Base-by-base conservation (phyloP, 768 basidiomycete genomes). In the Leucocoprinus sp. region DNA sequence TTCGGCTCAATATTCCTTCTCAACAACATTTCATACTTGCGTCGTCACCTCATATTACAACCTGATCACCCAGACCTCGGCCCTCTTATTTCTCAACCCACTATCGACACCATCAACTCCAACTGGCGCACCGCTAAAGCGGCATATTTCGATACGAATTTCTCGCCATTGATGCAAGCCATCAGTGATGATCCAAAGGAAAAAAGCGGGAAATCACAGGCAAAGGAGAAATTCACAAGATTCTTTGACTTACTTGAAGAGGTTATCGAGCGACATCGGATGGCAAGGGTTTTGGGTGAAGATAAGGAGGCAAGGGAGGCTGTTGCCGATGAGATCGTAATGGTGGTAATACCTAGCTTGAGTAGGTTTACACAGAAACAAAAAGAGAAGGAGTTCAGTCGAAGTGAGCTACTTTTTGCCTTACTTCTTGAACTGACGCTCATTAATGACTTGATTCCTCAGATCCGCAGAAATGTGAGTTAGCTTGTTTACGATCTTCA, bases 241-340 rank as follows among this genome's bases (percentile, higher is more conserved):
- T 92, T 92, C 63, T 91, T 82, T 53, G 85, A 88, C 52, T 57
- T 84, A 29, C 63, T 91, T 51, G 89, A 91, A 22, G 89, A 90
- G 55, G 74, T 87, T 17, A 67, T 78, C 39, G 88, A 91, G 57
- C 64, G 88, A 36, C 89, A 92, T 61, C 70, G 72, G 50, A 58
- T 84, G 34, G 80, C 78, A 36, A 71, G 66, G 51, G 78, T 89
- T 8, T 62, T 90, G 52, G 82, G 82, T 48, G 86, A 87, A 37
- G 86, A 89, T 52, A 65, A 64, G 14, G 75, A 76, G 2, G 77
- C 70, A 28, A 70, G 78, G 52, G 72, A 65, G 53, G 70, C 69
- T 39, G 62, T 91, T 17, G 74, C 68, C 34, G 85, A 89, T 19
- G 89, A 91, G 58, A 80, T 81, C 6, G 76, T 82, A 21, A 84